These are phyloP conservation scores for Neurospora tetrasperma DNA, from an alignment of 495 filamentous ascomycete genomes.

Conservation along the genomic window DNA sequence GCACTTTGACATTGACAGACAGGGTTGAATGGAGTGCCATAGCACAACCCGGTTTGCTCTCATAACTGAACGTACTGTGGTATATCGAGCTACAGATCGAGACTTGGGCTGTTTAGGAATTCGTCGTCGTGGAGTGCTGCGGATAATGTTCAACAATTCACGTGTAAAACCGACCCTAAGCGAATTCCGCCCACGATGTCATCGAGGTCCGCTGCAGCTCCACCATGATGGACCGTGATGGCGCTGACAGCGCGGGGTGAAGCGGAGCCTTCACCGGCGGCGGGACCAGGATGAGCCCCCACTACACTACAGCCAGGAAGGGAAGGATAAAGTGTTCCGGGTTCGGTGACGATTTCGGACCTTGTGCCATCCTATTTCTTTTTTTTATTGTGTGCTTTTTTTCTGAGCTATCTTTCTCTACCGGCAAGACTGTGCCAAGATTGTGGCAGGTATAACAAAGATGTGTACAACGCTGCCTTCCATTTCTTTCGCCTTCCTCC, in stretches of 20 bases:
- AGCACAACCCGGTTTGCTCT: neutral
- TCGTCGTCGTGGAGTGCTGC: neutral
- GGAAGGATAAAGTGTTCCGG: neutral
- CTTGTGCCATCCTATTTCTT: neutral
- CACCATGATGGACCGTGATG: neutral
- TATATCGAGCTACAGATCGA: neutral
- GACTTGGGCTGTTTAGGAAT: neutral
- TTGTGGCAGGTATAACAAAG: neutral
- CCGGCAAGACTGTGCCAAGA: neutral
- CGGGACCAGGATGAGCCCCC: neutral
- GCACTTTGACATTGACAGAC: neutral
- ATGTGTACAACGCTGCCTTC: neutral
- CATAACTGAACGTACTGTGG: neutral
- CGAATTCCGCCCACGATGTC: neutral
- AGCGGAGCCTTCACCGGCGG: neutral
- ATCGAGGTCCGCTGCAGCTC: neutral
- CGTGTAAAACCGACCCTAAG: neutral
- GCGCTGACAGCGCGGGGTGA: neutral
- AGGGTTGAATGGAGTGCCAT: neutral
- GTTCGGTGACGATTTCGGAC: neutral
- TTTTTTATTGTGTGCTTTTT: neutral
- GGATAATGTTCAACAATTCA: neutral
- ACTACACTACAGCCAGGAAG: neutral
- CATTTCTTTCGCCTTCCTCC: neutral
- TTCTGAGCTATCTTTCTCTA: neutral